Conservation (phyloP, 495 filamentous ascomycete genomes). For the Aspergillus steynii region DNA sequence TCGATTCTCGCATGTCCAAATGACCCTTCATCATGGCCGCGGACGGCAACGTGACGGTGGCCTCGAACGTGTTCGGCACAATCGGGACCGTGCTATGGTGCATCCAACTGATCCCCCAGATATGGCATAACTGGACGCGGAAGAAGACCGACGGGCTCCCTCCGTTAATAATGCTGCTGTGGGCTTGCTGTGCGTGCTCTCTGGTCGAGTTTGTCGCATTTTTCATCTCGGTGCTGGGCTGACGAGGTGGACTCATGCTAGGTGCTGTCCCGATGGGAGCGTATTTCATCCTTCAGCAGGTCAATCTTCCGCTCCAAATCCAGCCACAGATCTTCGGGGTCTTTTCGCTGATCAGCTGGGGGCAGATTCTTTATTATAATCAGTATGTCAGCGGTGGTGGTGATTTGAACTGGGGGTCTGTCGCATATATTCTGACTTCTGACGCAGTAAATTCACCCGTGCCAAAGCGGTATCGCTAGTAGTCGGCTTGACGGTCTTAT, state of each 20-base stretch:
- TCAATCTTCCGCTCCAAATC: slow-evolving; percentile 73
- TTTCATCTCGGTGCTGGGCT: neutral
- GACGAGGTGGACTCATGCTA: slow-evolving; percentile 15
- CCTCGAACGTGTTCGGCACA: slow-evolving; percentile 55
- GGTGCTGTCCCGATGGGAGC: slow-evolving; percentile 55
- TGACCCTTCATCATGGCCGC: slow-evolving; percentile 23
- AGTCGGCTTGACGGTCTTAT: slow-evolving; percentile 39
- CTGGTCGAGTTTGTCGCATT: slow-evolving; percentile 3
- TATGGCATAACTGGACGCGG: slow-evolving; percentile 70
- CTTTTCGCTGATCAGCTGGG: slow-evolving; percentile 66
- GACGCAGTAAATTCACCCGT: slow-evolving; percentile 46
- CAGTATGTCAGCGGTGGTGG: slow-evolving; percentile 41
- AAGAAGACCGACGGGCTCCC: slow-evolving; percentile 76
- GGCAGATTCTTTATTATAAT: slow-evolving; percentile 63
- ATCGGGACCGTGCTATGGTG: slow-evolving; percentile 59
- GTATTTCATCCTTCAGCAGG: slow-evolving; percentile 60
- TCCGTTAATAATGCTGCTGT: slow-evolving; percentile 71
- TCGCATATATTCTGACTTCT: neutral
- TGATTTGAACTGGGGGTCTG: neutral
- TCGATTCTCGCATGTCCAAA: neutral
- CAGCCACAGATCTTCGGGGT: slow-evolving; percentile 71
- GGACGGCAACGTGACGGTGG: slow-evolving; percentile 39
- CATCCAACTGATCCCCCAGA: slow-evolving; percentile 55
- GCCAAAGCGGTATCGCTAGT: slow-evolving; percentile 52
- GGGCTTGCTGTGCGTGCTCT: slow-evolving; percentile 59